These are phyloP conservation scores for Backusella parvicylindrica DNA, from an alignment of 192 early-diverging fungal species.

Conservation along the genomic window DNA sequence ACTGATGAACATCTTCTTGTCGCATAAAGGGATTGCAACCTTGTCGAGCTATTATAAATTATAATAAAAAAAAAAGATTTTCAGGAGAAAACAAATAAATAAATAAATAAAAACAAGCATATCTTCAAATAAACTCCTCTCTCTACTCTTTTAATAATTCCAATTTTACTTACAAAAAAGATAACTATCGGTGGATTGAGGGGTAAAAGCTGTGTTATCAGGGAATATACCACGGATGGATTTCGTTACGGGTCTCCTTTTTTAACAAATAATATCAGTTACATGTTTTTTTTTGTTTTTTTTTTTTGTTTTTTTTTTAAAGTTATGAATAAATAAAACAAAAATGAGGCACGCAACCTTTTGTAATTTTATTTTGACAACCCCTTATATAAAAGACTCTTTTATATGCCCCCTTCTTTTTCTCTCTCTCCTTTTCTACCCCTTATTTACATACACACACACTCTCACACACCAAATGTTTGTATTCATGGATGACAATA, in stretches of 20 bases:
- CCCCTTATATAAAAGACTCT: conserved; percentile 4
- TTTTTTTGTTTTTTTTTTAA: background rate
- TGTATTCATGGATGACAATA: background rate
- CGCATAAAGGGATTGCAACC: conserved; percentile 3
- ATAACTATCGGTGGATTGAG: background rate
- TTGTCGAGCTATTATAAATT: background rate
- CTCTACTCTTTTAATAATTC: background rate
- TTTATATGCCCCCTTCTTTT: background rate
- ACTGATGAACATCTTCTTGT: background rate
- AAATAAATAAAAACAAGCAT: background rate
- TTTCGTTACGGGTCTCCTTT: background rate
- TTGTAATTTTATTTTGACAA: conserved; percentile 1
- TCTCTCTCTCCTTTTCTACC: background rate
- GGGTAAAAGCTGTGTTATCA: conserved; percentile 9
- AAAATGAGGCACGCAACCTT: background rate
- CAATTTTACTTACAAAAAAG: background rate
- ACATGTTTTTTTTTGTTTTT: background rate
- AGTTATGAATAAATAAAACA: background rate
- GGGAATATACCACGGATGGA: conserved; percentile 10
- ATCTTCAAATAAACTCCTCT: background rate
- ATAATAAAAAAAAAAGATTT: background rate
- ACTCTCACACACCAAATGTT: background rate
- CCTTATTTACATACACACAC: background rate
- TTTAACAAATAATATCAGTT: background rate
- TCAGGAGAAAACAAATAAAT: background rate